A percentile compares a stretch with the other conserved stretches of the same genome.
Evolutionary conservation across 1,284 basidiomycete species (phyloP).

Genomic region (Microbotryum intermedium): DNA sequence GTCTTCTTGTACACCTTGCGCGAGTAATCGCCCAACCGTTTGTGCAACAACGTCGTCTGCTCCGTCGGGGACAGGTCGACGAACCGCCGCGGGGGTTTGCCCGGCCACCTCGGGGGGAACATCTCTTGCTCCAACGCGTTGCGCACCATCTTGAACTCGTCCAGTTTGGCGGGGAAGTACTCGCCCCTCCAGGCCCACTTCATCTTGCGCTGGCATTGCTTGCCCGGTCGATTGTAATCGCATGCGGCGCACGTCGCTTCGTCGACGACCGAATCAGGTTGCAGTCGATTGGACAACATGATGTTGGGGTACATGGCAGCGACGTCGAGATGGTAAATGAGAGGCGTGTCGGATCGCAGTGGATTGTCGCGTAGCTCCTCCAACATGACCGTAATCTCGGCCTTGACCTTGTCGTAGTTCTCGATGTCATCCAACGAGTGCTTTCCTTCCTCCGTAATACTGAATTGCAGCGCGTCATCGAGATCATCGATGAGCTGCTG

Average conservation of each 20-base stretch:
- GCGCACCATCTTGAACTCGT: constrained; percentile 99
- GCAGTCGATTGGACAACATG: constrained; percentile 98
- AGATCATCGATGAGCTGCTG: constrained; percentile 89
- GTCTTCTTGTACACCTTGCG: constrained; percentile 98
- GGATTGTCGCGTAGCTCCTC: constrained; percentile 89
- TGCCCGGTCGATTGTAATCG: constrained; percentile 94
- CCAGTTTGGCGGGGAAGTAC: constrained; percentile 93
- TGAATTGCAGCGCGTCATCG: constrained; percentile 83
- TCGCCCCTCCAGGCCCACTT: constrained; percentile 99
- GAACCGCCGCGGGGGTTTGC: constrained; percentile 68
- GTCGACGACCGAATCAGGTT: constrained; percentile 96
- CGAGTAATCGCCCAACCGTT: constrained; percentile 96
- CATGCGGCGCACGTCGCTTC: constrained; percentile 96
- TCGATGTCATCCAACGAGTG: constrained; percentile 72
- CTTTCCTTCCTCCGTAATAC: constrained; percentile 80
- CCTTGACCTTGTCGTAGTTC: constrained; percentile 91
- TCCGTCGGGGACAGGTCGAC: constrained; percentile 76
- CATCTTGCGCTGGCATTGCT: constrained; percentile 85
- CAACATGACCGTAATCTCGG: constrained; percentile 64
- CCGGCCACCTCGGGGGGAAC: constrained; percentile 74
- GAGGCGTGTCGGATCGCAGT: constrained; percentile 74
- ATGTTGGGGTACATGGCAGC: constrained; percentile 99
- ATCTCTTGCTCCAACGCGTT: constrained; percentile 91
- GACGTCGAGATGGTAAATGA: constrained; percentile 98
- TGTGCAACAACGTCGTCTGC: constrained; percentile 85